These are phyloP conservation scores for Pichia deserticola DNA, from an alignment of 805 yeast genomes.

Conservation along the genomic window DNA sequence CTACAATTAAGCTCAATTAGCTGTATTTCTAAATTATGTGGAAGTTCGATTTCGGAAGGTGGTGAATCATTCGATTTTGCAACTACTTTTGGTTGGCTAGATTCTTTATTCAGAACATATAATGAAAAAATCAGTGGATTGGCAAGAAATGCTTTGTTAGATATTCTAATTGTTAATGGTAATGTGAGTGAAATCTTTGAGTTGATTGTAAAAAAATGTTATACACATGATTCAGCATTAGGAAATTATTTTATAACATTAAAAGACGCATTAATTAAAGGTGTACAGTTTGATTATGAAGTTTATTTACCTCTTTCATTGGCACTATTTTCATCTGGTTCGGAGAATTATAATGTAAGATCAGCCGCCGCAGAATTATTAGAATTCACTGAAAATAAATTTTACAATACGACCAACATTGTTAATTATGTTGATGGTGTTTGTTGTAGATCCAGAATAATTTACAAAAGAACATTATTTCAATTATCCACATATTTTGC, in stretches of 20 bases:
- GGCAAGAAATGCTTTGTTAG: slow-evolving; percentile 66
- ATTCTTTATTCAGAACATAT: slow-evolving; percentile 53
- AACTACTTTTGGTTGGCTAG: slow-evolving; percentile 74
- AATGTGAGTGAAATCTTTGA: slow-evolving; percentile 43
- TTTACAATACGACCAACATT: slow-evolving; percentile 47
- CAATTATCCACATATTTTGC: slow-evolving; percentile 74
- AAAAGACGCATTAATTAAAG: slow-evolving; percentile 53
- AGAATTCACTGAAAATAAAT: slow-evolving; percentile 52
- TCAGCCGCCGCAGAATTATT: slow-evolving; percentile 66
- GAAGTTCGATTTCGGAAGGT: slow-evolving; percentile 56
- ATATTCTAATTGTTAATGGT: slow-evolving; percentile 55
- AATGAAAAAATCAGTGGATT: slow-evolving; percentile 50
- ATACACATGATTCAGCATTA: slow-evolving; percentile 47
- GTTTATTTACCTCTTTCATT: slow-evolving; percentile 67
- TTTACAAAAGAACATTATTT: slow-evolving; percentile 79
- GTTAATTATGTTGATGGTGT: slow-evolving; percentile 61
- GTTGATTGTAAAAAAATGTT: slow-evolving; percentile 68
- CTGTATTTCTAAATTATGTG: slow-evolving; percentile 76
- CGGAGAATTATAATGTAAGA: slow-evolving; percentile 60
- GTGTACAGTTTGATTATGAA: slow-evolving; percentile 40
- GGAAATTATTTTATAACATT: slow-evolving; percentile 67
- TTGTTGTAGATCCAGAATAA: slow-evolving; percentile 68
- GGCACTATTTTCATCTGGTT: slow-evolving; percentile 73
- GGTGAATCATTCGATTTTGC: slow-evolving; percentile 60
- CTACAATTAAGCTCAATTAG: slow-evolving; percentile 66